phyloP scores from a whole-genome alignment of 2,329 filamentous ascomycete genomes.

The Talaromyces sp. region DNA sequence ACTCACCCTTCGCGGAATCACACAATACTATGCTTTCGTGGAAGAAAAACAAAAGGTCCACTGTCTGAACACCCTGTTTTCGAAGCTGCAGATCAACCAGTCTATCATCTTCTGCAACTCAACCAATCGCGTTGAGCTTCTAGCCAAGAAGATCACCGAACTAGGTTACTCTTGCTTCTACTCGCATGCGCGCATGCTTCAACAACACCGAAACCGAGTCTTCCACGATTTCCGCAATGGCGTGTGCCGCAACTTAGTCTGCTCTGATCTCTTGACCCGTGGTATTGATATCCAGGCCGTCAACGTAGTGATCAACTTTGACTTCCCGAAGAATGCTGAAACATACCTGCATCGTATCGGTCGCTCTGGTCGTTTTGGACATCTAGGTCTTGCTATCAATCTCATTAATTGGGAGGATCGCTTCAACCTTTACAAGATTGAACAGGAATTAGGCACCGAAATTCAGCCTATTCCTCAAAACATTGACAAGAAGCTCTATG shows the following conservation, averaged over 20 bases:
- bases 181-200: constrained; percentile 97
- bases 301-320: constrained; percentile 99
- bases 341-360: constrained; percentile 98
- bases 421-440: constrained; percentile 98
- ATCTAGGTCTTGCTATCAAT: constrained; percentile 96
- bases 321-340: constrained; percentile 99
- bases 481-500: constrained; percentile 97
- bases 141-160: constrained; percentile 99
- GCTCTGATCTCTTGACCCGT: constrained; percentile 94
- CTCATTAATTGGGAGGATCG: constrained; percentile 99
- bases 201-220: constrained; percentile 94
- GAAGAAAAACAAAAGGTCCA: constrained; percentile 99
- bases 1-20: constrained; percentile 95
- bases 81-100: constrained; percentile 98
- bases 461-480: constrained; percentile 92
- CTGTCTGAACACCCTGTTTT: constrained; percentile 97
- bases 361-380: constrained; percentile 94
- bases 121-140: constrained; percentile 93
- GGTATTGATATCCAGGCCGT: constrained; percentile 99
- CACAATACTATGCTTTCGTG: constrained; percentile 98
- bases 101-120: constrained; percentile 99
- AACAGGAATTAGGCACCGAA: constrained; percentile 94
- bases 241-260: constrained; percentile 96
- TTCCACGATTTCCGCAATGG: constrained; percentile 99
- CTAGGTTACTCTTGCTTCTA: constrained; percentile 99